A percentile compares a stretch with the other conserved stretches of the same genome.
Evolutionary conservation across 805 yeast species (phyloP).

Genomic region (Wickerhamiella australiensis): DNA sequence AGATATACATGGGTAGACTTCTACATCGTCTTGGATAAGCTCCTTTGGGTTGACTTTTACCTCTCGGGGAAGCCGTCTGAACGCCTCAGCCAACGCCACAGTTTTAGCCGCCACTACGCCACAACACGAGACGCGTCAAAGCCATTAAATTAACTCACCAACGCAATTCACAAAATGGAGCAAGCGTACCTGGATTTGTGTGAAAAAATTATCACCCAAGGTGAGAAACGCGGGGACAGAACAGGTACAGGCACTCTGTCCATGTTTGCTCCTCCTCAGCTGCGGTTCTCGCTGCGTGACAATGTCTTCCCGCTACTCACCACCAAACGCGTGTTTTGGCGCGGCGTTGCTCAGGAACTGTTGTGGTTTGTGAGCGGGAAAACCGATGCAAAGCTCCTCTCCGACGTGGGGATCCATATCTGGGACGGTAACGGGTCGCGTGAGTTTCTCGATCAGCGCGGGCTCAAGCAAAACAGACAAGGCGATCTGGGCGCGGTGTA

Average conservation of each 20-base stretch:
- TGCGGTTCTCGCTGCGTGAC: slow-evolving; percentile 63
- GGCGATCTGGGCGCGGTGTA: slow-evolving; percentile 98
- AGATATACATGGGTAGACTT: no score
- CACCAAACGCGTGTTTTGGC: slow-evolving; percentile 81
- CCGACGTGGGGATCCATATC: slow-evolving; percentile 81
- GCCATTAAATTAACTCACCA: neutral
- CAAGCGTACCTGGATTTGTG: slow-evolving; percentile 80
- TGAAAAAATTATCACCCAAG: slow-evolving; percentile 58
- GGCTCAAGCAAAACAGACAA: slow-evolving; percentile 65
- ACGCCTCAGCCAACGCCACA: no score
- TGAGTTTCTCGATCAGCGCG: slow-evolving; percentile 74
- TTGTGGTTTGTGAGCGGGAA: slow-evolving; percentile 87
- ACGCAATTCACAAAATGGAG: slow-evolving; percentile 33
- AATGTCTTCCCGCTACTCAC: slow-evolving; percentile 79
- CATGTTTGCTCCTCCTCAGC: slow-evolving; percentile 90
- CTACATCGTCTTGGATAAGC: no score
- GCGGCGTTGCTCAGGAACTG: slow-evolving; percentile 78
- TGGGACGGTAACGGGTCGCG: slow-evolving; percentile 99
- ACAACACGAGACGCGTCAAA: neutral
- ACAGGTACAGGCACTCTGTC: slow-evolving; percentile 95
- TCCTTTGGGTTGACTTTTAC: no score
- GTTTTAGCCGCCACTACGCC: no score
- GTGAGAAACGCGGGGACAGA: slow-evolving; percentile 87
- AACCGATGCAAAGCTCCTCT: slow-evolving; percentile 71
- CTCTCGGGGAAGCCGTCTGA: no score